These are phyloP conservation scores for Phycomyces blakesleeanus DNA, from an alignment of 192 early-diverging fungal genomes.

Conservation along the genomic window DNA sequence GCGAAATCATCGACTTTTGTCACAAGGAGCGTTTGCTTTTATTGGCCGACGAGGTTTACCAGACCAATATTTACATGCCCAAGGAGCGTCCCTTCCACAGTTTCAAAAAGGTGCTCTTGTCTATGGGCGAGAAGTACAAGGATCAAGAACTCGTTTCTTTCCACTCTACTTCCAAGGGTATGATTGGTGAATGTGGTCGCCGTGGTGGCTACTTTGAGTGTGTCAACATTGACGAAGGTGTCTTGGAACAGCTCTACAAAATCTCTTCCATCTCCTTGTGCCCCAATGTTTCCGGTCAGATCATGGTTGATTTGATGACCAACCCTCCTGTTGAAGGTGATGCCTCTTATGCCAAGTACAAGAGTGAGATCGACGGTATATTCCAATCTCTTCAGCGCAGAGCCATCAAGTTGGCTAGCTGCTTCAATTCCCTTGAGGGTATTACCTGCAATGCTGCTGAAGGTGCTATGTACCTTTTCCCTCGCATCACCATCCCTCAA, in stretches of 20 bases:
- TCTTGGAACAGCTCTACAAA: conserved; percentile 90
- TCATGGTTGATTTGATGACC: conserved; percentile 93
- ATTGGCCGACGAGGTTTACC: conserved; percentile 98
- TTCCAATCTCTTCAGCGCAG: conserved; percentile 79
- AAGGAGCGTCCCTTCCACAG: conserved; percentile 84
- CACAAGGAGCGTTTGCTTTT: conserved; percentile 76
- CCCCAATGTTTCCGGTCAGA: conserved; percentile 92
- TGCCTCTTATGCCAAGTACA: conserved; percentile 70
- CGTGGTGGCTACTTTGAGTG: conserved; percentile 98
- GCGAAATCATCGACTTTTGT: conserved; percentile 87
- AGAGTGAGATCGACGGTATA: conserved; percentile 67
- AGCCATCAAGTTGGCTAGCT: conserved; percentile 65
- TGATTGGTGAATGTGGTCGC: conserved; percentile 97
- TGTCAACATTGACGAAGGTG: conserved; percentile 65
- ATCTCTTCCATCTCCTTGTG: conserved; percentile 90
- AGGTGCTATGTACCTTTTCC: conserved; percentile 98
- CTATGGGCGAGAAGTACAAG: conserved; percentile 66
- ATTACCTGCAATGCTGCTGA: conserved; percentile 83
- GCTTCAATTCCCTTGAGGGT: conserved; percentile 80
- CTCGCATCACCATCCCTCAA: conserved; percentile 67
- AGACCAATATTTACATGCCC: conserved; percentile 89
- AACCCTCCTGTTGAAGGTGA: conserved; percentile 83
- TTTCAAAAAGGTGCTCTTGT: conserved; percentile 90
- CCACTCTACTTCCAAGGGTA: conserved; percentile 96
- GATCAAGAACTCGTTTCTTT: conserved; percentile 90